Percentiles rank a stretch among this genome's conserved stretches.
Evolutionary conservation across 345 rosid species (phyloP).

Genomic region (Euphorbia tirucalli): DNA sequence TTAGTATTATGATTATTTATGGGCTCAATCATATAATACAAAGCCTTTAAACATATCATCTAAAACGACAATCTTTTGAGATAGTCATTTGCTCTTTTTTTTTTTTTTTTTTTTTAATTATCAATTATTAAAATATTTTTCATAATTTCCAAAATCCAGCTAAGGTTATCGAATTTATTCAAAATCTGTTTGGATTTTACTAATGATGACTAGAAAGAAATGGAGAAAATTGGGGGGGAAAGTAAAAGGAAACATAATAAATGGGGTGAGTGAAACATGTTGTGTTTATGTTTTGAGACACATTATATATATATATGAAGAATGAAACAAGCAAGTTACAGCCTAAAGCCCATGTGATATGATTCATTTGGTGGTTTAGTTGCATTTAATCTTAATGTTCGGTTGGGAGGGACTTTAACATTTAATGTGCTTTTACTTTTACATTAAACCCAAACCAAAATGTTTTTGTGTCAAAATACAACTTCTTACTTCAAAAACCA

Average conservation of each 20-base stretch:
- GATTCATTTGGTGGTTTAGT: neutral
- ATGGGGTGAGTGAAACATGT: slow-evolving; percentile 31
- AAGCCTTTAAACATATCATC: slow-evolving; percentile 21
- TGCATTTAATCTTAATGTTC: slow-evolving; percentile 13
- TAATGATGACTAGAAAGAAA: neutral
- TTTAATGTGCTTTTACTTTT: neutral
- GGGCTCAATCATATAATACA: slow-evolving; percentile 11
- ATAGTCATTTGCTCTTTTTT: neutral
- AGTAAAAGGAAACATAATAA: slow-evolving; percentile 22
- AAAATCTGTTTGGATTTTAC: slow-evolving; percentile 12
- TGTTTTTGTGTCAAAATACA: too few species aligned
- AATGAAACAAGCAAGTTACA: neutral
- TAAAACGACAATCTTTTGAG: slow-evolving; percentile 36
- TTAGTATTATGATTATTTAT: neutral
- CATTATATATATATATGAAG: neutral
- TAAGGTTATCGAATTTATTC: neutral
- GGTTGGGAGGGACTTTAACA: slow-evolving; percentile 24
- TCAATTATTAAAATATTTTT: neutral
- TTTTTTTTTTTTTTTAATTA: neutral
- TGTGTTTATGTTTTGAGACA: slow-evolving; percentile 28
- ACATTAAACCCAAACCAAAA: too few species aligned
- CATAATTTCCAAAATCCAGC: neutral
- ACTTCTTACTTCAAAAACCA: too few species aligned
- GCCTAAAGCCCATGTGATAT: slow-evolving; percentile 8
- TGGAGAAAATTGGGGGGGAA: neutral